Base-by-base conservation (phyloP, 1,284 basidiomycete species). In the Malassezia pachydermatis region DNA sequence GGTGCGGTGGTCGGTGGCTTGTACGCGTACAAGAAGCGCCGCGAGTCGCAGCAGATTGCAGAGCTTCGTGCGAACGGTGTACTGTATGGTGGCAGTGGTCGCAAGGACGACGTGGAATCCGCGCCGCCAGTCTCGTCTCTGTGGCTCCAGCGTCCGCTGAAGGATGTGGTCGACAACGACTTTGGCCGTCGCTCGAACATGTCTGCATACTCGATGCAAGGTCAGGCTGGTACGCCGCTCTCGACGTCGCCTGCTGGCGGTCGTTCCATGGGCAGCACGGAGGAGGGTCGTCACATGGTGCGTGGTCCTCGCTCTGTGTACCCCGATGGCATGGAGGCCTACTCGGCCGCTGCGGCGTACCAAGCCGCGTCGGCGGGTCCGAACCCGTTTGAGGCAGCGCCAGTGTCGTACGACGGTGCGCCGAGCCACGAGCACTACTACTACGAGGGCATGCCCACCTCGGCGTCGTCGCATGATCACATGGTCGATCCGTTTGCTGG, bases 11-110 rank as follows among this genome's bases (percentile, higher is more conserved):
- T 62, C 35, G 66, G 65, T 16, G 62, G 64, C 7, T 50, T 68
- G 44, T 69, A 69, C 44, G 66, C 66, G 27, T 64, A 60, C 48
- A 53, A 55, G 14, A 65, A 67, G 41, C 59, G 66, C 32, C 48
- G 55, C 22, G 53, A 65, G 35, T 58, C 62, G 5, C 49, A 46
- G 14, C 54, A 50, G 37, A 52, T 52, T 34, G 45, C 50, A 1
- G 27, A 36, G 40, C 40, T 47, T 17, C 39, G 42, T 16, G 42
- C 44, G n/a, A 46, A 42, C 30, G 55, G 46, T 30, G 49, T 48
- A 3, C 34, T 47, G 32, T 48, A 57, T 46, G n/a, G n/a, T n/a
- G n/a, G n/a, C n/a, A 49, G 56, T 29, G 30, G 45, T 17, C 35
- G 41, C 20, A 42, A 40, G 22, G 48, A 48, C 20, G 44, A 42